A percentile compares a stretch with the other conserved stretches of the same genome.
Conservation (phyloP, 2,329 filamentous ascomycete genomes). For the Colletotrichum sp. region DNA sequence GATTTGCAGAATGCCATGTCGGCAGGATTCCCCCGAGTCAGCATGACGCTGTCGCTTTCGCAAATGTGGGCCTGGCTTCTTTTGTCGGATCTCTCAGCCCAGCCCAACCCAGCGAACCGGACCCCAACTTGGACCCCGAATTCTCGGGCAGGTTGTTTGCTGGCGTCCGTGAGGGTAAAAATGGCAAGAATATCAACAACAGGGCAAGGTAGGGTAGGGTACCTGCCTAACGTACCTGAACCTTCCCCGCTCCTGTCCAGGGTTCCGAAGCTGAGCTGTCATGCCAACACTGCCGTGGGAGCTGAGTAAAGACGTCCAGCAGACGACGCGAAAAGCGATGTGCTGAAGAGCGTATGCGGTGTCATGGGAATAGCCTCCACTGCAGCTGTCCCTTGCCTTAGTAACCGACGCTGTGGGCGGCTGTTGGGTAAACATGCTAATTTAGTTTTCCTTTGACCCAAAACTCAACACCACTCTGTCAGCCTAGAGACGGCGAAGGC, state of each 20-base stretch:
- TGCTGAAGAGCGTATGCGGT: not conserved
- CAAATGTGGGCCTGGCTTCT: not conserved
- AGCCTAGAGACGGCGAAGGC: not conserved
- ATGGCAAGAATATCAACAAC: not conserved
- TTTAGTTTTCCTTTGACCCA: not conserved
- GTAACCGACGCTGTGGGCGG: not conserved
- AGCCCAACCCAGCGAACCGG: not conserved
- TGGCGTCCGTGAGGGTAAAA: not conserved
- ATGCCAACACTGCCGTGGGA: not conserved
- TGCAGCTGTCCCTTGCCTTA: not conserved
- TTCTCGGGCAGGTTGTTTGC: not conserved
- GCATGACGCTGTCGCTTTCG: not conserved
- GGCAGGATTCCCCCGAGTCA: not conserved
- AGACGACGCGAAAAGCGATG: not conserved
- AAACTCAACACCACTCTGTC: not conserved
- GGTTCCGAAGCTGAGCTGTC: not conserved
- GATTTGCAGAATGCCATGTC: not conserved
- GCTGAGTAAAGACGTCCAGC: not conserved
- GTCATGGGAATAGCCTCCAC: not conserved
- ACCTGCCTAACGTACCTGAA: not conserved
- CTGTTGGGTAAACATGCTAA: not conserved
- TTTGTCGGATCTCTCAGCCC: not conserved
- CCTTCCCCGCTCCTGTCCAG: not conserved
- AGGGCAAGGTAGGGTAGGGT: not conserved
- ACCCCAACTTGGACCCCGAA: slow-evolving; percentile 1